phyloP scores from a whole-genome alignment of 768 basidiomycete genomes.

The Russula abietina region DNA sequence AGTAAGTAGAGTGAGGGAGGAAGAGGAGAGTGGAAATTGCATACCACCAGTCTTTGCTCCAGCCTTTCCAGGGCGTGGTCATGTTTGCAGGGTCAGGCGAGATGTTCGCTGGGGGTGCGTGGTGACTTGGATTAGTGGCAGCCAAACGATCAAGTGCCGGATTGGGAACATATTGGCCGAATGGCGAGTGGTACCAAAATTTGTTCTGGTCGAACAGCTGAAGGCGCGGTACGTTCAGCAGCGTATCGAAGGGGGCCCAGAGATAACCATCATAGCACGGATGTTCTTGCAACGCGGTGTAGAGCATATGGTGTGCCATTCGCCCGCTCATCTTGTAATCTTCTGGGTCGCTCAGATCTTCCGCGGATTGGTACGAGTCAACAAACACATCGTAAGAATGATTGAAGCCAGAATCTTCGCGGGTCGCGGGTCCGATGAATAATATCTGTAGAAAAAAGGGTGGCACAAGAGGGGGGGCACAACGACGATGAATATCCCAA shows the following conservation, averaged over 20 bases:
- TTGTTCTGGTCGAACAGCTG: constrained; percentile 40
- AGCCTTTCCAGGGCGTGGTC: constrained; percentile 38
- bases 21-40: constrained; percentile 8
- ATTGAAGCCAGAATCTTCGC: constrained; percentile 42
- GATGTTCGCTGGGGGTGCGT: constrained; percentile 38
- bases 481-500: not conserved
- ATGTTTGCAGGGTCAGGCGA: constrained; percentile 40
- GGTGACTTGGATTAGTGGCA: constrained; percentile 27
- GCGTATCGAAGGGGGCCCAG: constrained; percentile 48
- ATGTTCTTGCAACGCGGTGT: constrained; percentile 40
- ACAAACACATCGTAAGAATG: constrained; percentile 48
- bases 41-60: constrained; percentile 42
- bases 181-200: constrained; percentile 49
- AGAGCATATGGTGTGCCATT: constrained; percentile 52
- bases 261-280: constrained; percentile 47
- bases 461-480: not conserved
- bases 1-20: not conserved
- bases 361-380: constrained; percentile 42
- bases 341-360: constrained; percentile 35
- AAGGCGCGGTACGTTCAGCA: constrained; percentile 45
- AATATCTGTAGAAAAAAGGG: constrained; percentile 36
- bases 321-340: constrained; percentile 42
- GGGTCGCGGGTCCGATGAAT: constrained; percentile 42
- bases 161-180: constrained; percentile 40
- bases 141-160: constrained; percentile 29